A percentile compares a stretch with the other conserved stretches of the same genome.
Conservation (phyloP, 176 grass and related monocot species). For the Rhynchospora breviuscula region DNA sequence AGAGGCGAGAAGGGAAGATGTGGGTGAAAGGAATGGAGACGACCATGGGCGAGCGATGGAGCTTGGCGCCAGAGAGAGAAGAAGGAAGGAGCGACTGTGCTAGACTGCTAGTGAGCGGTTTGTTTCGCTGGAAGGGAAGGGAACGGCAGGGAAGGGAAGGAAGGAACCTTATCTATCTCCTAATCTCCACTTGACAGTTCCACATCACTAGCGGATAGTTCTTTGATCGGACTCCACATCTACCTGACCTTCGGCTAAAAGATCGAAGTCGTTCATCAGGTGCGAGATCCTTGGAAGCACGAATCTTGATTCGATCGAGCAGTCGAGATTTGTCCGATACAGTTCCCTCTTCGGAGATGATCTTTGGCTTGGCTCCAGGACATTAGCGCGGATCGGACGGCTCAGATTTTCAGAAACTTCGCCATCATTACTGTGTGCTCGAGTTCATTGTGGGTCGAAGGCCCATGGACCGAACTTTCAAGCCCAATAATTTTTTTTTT, state of each 20-base stretch:
- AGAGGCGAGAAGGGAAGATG: conserved; percentile 35
- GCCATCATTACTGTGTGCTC: no score
- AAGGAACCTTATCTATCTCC: background rate
- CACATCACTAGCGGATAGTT: background rate
- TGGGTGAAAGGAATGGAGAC: background rate
- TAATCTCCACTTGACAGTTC: background rate
- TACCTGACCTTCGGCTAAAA: background rate
- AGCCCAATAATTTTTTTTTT: background rate
- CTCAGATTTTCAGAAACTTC: no score
- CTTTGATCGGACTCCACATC: background rate
- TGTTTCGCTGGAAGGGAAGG: no score
- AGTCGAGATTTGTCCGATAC: background rate
- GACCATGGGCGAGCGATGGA: conserved; percentile 13
- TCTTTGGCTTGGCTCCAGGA: background rate
- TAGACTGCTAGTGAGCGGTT: no score
- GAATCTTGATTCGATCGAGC: background rate
- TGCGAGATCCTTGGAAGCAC: background rate
- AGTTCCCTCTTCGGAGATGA: background rate
- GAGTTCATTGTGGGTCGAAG: background rate
- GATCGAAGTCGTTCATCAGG: background rate
- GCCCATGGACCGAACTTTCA: background rate
- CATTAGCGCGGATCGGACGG: no score
- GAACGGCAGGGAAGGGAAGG: no score
- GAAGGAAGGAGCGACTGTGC: background rate
- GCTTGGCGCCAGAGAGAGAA: conserved; percentile 11